Evolutionary conservation across 306 rosid genomes (phyloP), one percentile per base, ranked within the genome.

Genomic region (Casuarina equisetifolia): DNA sequence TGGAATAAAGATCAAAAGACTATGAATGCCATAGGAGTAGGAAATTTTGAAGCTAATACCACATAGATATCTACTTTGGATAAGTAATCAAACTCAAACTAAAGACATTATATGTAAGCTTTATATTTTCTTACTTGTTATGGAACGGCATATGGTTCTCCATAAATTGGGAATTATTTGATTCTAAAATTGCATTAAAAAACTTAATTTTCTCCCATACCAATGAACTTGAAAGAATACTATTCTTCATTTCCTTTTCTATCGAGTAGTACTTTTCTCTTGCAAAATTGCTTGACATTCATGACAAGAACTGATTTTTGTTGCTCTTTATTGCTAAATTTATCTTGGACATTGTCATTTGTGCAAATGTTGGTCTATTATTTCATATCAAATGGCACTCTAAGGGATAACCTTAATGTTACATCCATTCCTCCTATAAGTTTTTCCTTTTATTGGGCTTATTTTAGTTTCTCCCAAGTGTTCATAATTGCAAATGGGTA

Each of bases 311-410:
- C 61, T 36, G 17, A 46, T 53, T 62, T 62, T 49, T 76, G n/a
- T 61, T 72, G 73, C 73, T 53, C 74, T 82, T n/a, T 66, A n/a
- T 80, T 78, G 57, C 67, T 72, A 11, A 48, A 57, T 51, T 77
- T 73, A 48, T 35, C 9, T 75, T 64, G 84, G 25, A 74, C n/a
- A 71, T 75, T 66, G 72, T 76, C 84, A 58, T 84, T 25, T 72
- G 17, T 87, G 94, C 96, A 96, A 98, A 96, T 96, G 98, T 82
- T 96, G 86, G 90, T 89, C 50, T 96, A 96, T 83, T 97, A 96
- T 82, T 96, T 86, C 70, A 93, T 96, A 97, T 38, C 96, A 16
- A 90, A 90, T 80, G 92, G 96, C 66, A 85, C 97, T 42, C 90
- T 93, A 76, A 85, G 98, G 89, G 97, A 96, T 82, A 92, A 89